Percentiles rank a stretch among this genome's conserved stretches.
Evolutionary conservation across 768 basidiomycete genomes (phyloP).

Genomic region (Cytidiella melzeri): DNA sequence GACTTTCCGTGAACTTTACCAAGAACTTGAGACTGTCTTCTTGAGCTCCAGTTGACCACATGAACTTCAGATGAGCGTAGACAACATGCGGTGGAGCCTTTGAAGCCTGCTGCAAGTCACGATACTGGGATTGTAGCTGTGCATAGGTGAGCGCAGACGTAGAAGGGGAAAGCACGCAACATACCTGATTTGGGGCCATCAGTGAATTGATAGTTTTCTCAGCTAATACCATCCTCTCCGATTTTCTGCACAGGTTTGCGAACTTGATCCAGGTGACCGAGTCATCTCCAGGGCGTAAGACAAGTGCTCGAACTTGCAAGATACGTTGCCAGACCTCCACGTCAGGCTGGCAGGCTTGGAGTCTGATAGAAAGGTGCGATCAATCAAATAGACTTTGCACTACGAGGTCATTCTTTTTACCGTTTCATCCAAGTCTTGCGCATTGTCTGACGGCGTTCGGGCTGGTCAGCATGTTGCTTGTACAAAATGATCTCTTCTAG

Average conservation of each 20-base stretch:
- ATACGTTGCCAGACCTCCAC: constrained; percentile 99
- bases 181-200: constrained; percentile 64
- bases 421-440: constrained; percentile 97
- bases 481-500: constrained; percentile 96
- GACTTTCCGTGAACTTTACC: constrained; percentile 70
- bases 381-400: not conserved
- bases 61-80: constrained; percentile 91
- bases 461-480: constrained; percentile 91
- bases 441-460: constrained; percentile 86
- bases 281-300: constrained; percentile 89
- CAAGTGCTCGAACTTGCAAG: constrained; percentile 90
- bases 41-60: constrained; percentile 84
- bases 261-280: constrained; percentile 99
- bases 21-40: constrained; percentile 80
- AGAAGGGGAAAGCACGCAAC: constrained; percentile 12
- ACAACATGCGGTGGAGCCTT: constrained; percentile 94
- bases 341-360: constrained; percentile 95
- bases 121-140: constrained; percentile 42
- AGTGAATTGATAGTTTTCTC: constrained; percentile 96
- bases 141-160: not conserved
- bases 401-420: constrained; percentile 33
- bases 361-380: constrained; percentile 33
- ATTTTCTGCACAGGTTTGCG: constrained; percentile 94
- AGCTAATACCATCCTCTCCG: constrained; percentile 88
- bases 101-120: constrained; percentile 39